phyloP scores from a whole-genome alignment of 768 basidiomycete genomes.

The Dentipellis fragilis region DNA sequence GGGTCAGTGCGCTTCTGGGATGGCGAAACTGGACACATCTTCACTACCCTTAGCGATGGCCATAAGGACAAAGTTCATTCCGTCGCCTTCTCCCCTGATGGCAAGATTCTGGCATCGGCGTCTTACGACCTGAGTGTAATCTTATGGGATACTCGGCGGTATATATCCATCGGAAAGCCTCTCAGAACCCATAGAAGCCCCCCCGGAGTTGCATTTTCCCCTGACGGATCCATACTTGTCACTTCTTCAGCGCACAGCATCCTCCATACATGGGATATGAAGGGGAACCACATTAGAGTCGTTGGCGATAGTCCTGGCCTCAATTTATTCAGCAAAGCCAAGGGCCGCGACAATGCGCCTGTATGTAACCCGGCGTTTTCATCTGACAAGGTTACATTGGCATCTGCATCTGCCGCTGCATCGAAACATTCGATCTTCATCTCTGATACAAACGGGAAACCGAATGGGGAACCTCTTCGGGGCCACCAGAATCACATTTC shows the following conservation, averaged over 20 bases:
- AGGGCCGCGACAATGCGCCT: background rate
- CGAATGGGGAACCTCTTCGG: background rate
- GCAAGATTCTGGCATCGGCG: background rate
- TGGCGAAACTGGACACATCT: background rate
- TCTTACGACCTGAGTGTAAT: slow-evolving; percentile 4
- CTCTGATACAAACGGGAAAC: background rate
- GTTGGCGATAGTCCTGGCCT: background rate
- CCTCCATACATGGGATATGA: background rate
- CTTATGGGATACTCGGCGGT: slow-evolving; percentile 4
- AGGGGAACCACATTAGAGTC: background rate
- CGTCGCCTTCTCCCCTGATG: slow-evolving; percentile 34
- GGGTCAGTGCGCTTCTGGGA: background rate
- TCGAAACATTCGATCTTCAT: background rate
- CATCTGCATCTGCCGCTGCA: background rate
- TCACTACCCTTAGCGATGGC: slow-evolving; percentile 21
- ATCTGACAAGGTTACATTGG: background rate
- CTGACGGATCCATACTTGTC: background rate
- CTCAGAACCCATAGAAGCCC: background rate
- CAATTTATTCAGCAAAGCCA: background rate
- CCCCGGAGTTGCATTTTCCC: slow-evolving; percentile 3
- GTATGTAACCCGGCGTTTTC: background rate
- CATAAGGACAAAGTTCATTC: slow-evolving; percentile 42
- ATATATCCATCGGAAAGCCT: background rate
- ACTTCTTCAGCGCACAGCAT: slow-evolving; percentile 4
- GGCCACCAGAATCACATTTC: background rate